Evolutionary conservation across 78 protist species (phyloP).

Genomic region (Blattamonas nauphoetae): DNA sequence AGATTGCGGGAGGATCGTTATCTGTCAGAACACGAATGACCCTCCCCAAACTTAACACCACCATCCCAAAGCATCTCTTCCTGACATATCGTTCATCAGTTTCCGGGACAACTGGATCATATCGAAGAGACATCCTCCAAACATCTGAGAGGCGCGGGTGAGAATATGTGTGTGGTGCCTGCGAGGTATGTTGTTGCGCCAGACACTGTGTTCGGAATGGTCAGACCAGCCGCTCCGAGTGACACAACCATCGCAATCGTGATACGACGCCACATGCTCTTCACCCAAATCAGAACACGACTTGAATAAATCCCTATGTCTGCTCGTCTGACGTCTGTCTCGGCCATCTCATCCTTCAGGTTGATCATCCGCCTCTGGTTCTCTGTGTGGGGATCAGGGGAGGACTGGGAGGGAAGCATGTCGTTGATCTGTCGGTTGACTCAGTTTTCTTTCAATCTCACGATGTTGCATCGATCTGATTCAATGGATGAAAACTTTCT

Average conservation of each 20-base stretch:
- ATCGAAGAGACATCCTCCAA: neutral
- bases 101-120: neutral
- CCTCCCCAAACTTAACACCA: no score
- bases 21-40: no score
- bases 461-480: no score
- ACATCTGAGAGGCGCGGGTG: neutral
- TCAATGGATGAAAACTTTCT: no score
- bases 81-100: no score
- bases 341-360: no score
- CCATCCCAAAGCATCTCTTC: no score
- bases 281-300: neutral
- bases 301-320: neutral
- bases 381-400: neutral
- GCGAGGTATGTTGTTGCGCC: neutral
- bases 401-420: neutral
- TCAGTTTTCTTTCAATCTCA: no score
- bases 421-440: no score
- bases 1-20: no score
- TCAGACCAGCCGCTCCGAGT: neutral
- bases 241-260: neutral
- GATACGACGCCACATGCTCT: neutral
- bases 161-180: neutral
- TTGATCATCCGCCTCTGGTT: no score
- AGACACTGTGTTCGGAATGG: neutral
- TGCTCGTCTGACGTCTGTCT: no score